A percentile compares a stretch with the other conserved stretches of the same genome.
phyloP scores from a whole-genome alignment of 2,329 filamentous ascomycete species.

The Ascochyta rabiei region DNA sequence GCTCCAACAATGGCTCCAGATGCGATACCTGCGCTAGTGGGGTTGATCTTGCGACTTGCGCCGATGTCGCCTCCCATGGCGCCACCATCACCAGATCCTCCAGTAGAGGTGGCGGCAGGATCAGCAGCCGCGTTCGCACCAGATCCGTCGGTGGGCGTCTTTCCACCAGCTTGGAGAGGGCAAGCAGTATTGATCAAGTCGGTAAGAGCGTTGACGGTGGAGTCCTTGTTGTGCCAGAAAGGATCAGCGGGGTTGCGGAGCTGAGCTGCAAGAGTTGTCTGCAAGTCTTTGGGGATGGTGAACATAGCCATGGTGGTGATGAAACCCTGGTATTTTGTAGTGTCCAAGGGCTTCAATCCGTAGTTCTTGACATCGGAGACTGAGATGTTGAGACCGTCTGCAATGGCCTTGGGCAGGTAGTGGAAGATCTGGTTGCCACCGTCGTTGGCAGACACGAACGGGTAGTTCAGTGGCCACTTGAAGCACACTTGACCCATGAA shows the following conservation, averaged over 20 bases:
- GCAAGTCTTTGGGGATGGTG: slow-evolving; percentile 53
- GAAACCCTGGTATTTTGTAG: slow-evolving; percentile 70
- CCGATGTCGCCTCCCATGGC: slow-evolving; percentile 58
- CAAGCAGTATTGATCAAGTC: slow-evolving; percentile 84
- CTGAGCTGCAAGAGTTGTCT: slow-evolving; percentile 67
- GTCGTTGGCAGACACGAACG: slow-evolving; percentile 74
- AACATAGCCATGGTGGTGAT: slow-evolving; percentile 76
- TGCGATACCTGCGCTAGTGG: slow-evolving; percentile 72
- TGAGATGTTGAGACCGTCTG: slow-evolving; percentile 63
- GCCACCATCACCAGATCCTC: slow-evolving; percentile 53
- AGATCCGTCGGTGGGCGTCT: slow-evolving; percentile 49
- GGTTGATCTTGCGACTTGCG: slow-evolving; percentile 64
- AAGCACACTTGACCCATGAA: slow-evolving; percentile 86
- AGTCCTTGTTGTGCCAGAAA: slow-evolving; percentile 73
- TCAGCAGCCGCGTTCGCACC: slow-evolving; percentile 49
- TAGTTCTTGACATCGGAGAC: slow-evolving; percentile 66
- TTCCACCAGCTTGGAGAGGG: slow-evolving; percentile 64
- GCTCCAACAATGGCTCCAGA: slow-evolving; percentile 78
- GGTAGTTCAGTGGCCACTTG: slow-evolving; percentile 78
- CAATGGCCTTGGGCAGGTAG: slow-evolving; percentile 74
- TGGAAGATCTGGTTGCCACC: slow-evolving; percentile 86
- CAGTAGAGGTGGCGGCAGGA: slow-evolving; percentile 41
- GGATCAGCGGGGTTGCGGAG: slow-evolving; percentile 73
- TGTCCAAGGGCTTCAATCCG: slow-evolving; percentile 78
- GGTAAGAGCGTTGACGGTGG: slow-evolving; percentile 74